Base-by-base conservation (phyloP, 345 rosid species). In the Leavenworthia alabamica region DNA sequence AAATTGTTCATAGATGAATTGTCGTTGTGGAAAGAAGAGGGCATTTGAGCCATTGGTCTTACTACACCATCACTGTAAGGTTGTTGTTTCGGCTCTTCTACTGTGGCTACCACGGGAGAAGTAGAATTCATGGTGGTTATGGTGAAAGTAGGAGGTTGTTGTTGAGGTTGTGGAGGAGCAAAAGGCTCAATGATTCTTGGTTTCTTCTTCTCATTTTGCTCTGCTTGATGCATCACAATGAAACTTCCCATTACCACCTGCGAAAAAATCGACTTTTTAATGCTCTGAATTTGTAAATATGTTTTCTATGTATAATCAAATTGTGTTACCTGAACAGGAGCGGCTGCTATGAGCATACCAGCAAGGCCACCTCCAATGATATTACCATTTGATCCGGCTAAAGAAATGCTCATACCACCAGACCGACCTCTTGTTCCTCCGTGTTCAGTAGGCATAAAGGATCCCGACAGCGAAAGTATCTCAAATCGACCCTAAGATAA, bases 321-420 rank as follows among this genome's bases (percentile, higher is more conserved):
- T 29, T 20, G 32, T 27, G 15, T 50, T 57, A 85, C 99, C 96
- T 87, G 96, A 50, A 93, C 99, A 3, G 97, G 95, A 44, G 90
- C 88, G 10, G 97, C 99, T 56, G 99, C 96, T 14, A 90, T 63
- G 69, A 94, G 75, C 60, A 88, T 66, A 63, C 97, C 97, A 10
- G 96, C 96, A 42, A 94, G 89, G 44, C 92, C 93, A 63, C 97
- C 97, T 0, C 97, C 99, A 3, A 94, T 69, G 66, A 94, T 93
- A 19, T 83, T 90, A 33, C 97, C 97, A 58, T 94, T 95, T 2
- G 89, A 86, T 65, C 93, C 89, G 1, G 96, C 96, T 77, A 88
- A 82, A 27, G 97, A 87, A 56, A 94, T 75, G 52, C 99, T 94
- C 95, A 94, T 87, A 36, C 99, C 97, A 52, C 99, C 99, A 0